These are phyloP conservation scores for Babesia divergens DNA, from an alignment of 169 alveolate species.

Conservation along the genomic window DNA sequence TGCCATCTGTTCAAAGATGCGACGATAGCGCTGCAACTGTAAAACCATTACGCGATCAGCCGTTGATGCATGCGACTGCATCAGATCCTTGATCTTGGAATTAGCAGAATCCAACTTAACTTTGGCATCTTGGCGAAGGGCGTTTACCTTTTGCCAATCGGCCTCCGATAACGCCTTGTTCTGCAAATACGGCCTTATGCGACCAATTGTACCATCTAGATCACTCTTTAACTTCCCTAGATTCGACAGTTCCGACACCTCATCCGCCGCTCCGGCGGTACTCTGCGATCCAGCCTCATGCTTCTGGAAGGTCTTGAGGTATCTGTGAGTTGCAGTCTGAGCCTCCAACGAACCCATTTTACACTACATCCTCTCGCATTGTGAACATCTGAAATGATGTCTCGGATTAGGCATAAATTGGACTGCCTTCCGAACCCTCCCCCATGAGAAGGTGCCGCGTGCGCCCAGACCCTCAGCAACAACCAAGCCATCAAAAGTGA, in stretches of 20 bases:
- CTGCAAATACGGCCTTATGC: constrained; percentile 10
- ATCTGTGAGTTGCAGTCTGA: not conserved
- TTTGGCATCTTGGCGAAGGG: constrained; percentile 3
- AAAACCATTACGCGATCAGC: constrained; percentile 19
- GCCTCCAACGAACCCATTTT: constrained; percentile 12
- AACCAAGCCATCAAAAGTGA: not conserved
- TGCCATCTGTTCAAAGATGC: constrained; percentile 56
- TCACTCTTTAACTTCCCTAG: constrained; percentile 49
- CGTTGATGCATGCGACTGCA: not conserved
- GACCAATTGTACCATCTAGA: constrained; percentile 5
- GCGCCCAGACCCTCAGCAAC: not conserved
- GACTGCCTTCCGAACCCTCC: not conserved
- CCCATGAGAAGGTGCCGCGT: constrained; percentile 19
- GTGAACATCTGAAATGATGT: not conserved
- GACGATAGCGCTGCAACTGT: constrained; percentile 48
- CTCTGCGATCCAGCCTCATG: constrained; percentile 3
- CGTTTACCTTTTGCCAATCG: constrained; percentile 44
- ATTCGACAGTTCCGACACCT: constrained; percentile 23
- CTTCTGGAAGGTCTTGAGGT: constrained; percentile 21
- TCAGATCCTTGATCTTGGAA: constrained; percentile 10
- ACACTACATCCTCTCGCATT: not conserved
- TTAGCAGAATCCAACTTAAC: constrained; percentile 37
- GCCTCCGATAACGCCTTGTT: constrained; percentile 18
- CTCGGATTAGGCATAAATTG: not conserved
- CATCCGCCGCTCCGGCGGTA: not conserved